Evolutionary conservation across 2,329 filamentous ascomycete genomes (phyloP), one percentile per base, ranked within the genome.

Genomic region (Apiospora rasikravindrae): DNA sequence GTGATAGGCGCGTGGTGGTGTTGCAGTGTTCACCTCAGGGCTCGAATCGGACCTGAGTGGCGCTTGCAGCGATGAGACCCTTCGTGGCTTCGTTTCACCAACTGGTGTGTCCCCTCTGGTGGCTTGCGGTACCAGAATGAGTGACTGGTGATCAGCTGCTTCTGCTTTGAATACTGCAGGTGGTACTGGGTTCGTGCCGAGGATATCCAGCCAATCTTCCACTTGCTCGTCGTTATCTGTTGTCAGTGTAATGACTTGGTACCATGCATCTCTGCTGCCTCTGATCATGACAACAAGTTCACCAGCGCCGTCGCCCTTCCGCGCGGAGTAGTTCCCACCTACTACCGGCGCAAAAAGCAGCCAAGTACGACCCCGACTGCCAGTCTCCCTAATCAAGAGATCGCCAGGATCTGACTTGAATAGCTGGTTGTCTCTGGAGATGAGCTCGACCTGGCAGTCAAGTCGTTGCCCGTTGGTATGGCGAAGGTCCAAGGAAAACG

Each of bases 401-500:
- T 99, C 96, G 8, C 96, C 95, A 68, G 89, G 85, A 74, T 92
- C 89, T 3, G 89, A 88, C 47, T 88, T 86, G 68, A 89, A 88
- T n/a, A 88, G 86, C 33, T 90, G 86, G 76, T 94, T 94, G 79
- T 98, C 96, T 78, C 96, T 90, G 75, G 96, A 89, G 19, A 98
- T 88, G 42, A 99, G 81, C 80, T 99, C 96, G 22, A 98, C 90
- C 76, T 93, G 93, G 79, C 96, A 98, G 77, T 94, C 94, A 64
- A 99, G 88, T 73, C 95, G 88, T 80, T 98, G 96, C 1, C 96
- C 95, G 78, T 90, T 98, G 1, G 96, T 97, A 81, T 99, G 96
- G 69, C 89, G 88, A 19, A 99, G 83, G 73, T 95, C 92, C 77
- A 99, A 87, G 72, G 93, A 92, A 80, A 99, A 99, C 76, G 93